Conservation (phyloP, 345 rosid species). For the Brassica cretica region DNA sequence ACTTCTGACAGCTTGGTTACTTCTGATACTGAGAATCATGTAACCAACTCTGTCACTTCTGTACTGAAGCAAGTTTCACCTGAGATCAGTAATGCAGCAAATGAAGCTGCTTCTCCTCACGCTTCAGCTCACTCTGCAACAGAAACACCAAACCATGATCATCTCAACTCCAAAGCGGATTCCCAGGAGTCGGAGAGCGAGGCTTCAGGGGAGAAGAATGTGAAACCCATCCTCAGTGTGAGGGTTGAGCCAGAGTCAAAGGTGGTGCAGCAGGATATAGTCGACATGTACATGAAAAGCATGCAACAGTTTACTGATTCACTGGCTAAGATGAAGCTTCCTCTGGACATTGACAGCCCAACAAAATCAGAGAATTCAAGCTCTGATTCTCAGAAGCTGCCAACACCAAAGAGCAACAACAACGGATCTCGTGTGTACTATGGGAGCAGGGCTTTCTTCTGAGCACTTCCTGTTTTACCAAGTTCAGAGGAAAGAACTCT, state of each 20-base stretch:
- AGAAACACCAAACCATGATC: constrained; percentile 50
- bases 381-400: constrained; percentile 69
- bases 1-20: constrained; percentile 63
- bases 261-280: constrained; percentile 90
- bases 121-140: constrained; percentile 61
- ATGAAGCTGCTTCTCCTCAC: constrained; percentile 73
- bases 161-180: constrained; percentile 45
- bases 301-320: constrained; percentile 99
- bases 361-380: constrained; percentile 80
- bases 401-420: constrained; percentile 62
- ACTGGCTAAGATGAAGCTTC: constrained; percentile 98
- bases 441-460: constrained; percentile 98
- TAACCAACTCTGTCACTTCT: constrained; percentile 49
- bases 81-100: constrained; percentile 74
- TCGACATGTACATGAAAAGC: constrained; percentile 98
- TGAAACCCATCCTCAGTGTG: constrained; percentile 55
- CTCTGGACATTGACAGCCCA: constrained; percentile 76
- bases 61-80: constrained; percentile 68
- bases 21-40: constrained; percentile 60
- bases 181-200: constrained; percentile 47
- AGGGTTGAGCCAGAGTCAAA: constrained; percentile 73
- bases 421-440: constrained; percentile 93
- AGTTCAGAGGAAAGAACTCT: constrained; percentile 51
- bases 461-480: constrained; percentile 44
- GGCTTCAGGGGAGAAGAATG: constrained; percentile 39